These are phyloP conservation scores for Colletotrichum viniferum DNA, from an alignment of 2,329 filamentous ascomycete species.

Conservation along the genomic window DNA sequence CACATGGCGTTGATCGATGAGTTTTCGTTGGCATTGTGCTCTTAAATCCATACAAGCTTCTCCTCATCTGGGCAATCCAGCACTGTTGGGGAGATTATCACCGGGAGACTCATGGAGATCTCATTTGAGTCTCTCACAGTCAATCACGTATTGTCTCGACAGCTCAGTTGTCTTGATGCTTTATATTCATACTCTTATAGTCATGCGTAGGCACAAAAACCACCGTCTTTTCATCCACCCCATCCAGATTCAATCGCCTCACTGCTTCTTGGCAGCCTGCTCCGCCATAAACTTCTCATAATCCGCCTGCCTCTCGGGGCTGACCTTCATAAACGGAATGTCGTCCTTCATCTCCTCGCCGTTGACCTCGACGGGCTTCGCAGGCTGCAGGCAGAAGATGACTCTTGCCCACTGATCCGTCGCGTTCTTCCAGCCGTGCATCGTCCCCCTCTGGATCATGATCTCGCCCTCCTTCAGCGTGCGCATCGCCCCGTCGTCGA, in stretches of 20 bases:
- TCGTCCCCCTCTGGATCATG: conserved; percentile 49
- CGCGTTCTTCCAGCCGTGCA: conserved; percentile 35
- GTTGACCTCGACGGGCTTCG: conserved; percentile 33
- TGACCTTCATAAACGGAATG: conserved; percentile 11
- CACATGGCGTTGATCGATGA: not conserved
- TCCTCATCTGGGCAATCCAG: not conserved
- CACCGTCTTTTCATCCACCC: not conserved
- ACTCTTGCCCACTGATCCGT: conserved; percentile 19
- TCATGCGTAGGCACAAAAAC: not conserved
- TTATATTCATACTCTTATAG: not conserved
- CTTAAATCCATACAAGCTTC: rapidly evolving
- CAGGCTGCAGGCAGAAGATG: conserved; percentile 34
- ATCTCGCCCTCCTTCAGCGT: conserved; percentile 46
- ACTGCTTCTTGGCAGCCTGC: not conserved
- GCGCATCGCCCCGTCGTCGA: conserved; percentile 45
- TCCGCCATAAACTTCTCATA: conserved; percentile 15
- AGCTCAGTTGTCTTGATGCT: not conserved
- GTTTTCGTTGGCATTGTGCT: not conserved
- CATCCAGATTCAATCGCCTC: not conserved
- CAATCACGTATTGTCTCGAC: rapidly evolving
- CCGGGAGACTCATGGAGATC: not conserved
- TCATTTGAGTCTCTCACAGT: not conserved
- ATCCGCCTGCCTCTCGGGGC: conserved; percentile 13
- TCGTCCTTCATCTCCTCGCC: conserved; percentile 17
- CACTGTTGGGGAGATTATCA: not conserved